Conservation (phyloP, 176 grass and related monocot genomes). For the Chrysopogon serrulatus region DNA sequence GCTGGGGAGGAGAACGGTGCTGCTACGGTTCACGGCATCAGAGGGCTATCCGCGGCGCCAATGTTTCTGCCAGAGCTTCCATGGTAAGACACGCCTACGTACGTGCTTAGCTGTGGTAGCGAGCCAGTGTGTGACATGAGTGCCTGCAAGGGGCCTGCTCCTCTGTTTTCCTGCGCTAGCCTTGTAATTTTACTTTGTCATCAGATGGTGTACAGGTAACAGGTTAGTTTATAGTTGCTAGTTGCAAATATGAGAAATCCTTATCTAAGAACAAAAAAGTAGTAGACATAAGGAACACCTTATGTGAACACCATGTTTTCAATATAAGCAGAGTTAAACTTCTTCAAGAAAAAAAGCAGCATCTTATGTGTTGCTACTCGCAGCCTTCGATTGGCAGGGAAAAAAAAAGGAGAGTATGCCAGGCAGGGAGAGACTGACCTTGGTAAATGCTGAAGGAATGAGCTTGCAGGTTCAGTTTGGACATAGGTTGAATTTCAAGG, state of each 20-base stretch:
- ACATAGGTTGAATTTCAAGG: not conserved
- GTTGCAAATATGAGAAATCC: no score
- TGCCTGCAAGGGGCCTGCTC: not conserved
- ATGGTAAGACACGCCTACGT: not conserved
- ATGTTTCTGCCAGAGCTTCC: conserved; percentile 20
- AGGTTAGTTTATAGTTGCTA: not conserved
- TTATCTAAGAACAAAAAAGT: no score
- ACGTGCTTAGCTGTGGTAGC: not conserved
- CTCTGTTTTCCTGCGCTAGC: not conserved
- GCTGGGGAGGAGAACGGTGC: not conserved
- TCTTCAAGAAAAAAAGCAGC: no score
- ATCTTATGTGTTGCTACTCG: not conserved
- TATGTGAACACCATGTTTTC: no score
- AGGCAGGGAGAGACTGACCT: not conserved
- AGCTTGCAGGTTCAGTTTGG: not conserved
- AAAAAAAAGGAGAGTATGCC: no score
- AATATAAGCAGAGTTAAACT: no score
- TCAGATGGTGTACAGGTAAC: not conserved
- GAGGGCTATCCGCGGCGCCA: not conserved
- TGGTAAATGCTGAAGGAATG: not conserved
- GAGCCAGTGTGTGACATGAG: not conserved
- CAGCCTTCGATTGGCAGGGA: not conserved
- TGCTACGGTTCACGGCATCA: not conserved
- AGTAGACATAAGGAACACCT: no score
- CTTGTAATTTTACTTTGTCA: not conserved